These are phyloP conservation scores for Umbelopsis sp. DNA, from an alignment of 371 early-diverging fungal genomes.

Conservation along the genomic window DNA sequence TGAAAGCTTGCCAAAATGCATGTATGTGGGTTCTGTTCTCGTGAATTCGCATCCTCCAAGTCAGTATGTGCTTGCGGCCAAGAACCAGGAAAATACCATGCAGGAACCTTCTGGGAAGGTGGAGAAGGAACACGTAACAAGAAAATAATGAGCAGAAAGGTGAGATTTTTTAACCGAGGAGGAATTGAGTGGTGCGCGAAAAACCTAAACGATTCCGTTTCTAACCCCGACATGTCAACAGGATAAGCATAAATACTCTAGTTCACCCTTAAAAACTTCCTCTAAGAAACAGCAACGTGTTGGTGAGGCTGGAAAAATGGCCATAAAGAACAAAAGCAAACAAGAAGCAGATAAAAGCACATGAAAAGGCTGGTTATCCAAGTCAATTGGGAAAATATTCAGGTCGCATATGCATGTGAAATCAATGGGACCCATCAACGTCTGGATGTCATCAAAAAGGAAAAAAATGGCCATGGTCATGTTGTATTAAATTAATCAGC, in stretches of 20 bases:
- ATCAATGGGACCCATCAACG: no score
- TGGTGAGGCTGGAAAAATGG: slow-evolving; percentile 44
- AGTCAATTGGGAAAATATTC: no score
- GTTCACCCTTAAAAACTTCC: slow-evolving; percentile 37
- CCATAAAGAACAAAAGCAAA: slow-evolving; percentile 20
- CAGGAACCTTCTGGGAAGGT: slow-evolving; percentile 94
- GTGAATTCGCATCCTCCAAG: slow-evolving; percentile 77
- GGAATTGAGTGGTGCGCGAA: background rate
- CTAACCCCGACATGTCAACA: background rate
- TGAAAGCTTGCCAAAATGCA: slow-evolving; percentile 73
- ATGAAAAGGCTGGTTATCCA: no score
- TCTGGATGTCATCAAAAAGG: no score
- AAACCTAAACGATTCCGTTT: background rate
- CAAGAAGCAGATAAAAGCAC: slow-evolving; percentile 6
- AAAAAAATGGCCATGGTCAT: no score
- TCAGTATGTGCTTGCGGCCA: slow-evolving; percentile 71
- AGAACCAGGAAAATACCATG: slow-evolving; percentile 51
- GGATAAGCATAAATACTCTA: slow-evolving; percentile 45
- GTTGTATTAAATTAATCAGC: no score
- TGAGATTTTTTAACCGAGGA: slow-evolving; percentile 28
- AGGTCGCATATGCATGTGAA: no score
- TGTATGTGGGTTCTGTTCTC: slow-evolving; percentile 93
- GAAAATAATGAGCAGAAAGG: slow-evolving; percentile 83
- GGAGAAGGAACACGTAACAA: slow-evolving; percentile 91
- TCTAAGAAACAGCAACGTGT: slow-evolving; percentile 65